A percentile compares a stretch with the other conserved stretches of the same genome.
These are phyloP conservation scores for Fusarium penzigii DNA, from an alignment of 2,329 filamentous ascomycete species.

Conservation along the genomic window DNA sequence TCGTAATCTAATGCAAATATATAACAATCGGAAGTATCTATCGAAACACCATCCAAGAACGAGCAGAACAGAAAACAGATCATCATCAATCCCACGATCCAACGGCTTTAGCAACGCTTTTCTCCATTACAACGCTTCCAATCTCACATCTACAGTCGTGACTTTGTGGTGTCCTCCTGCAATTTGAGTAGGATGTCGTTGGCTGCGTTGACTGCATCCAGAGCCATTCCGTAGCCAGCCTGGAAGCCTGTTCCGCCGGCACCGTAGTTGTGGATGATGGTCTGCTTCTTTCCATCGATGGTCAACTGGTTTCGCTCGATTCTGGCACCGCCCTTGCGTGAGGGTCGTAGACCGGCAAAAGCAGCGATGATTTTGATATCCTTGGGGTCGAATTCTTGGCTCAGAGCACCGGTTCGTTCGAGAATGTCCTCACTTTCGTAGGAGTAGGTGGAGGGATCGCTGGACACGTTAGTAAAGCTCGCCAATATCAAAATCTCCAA, in stretches of 20 bases:
- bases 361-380: slow-evolving; percentile 34
- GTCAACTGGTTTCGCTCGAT: slow-evolving; percentile 42
- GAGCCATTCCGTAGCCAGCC: slow-evolving; percentile 43
- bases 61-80: too few species aligned
- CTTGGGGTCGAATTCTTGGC: slow-evolving; percentile 28
- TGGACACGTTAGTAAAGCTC: slow-evolving; percentile 4
- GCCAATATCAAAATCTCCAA: not conserved
- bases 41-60: too few species aligned
- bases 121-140: too few species aligned
- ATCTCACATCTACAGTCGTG: too few species aligned
- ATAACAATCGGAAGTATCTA: too few species aligned
- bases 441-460: slow-evolving; percentile 37
- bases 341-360: slow-evolving; percentile 37
- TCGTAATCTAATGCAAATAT: too few species aligned
- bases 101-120: too few species aligned
- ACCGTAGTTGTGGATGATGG: slow-evolving; percentile 45
- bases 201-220: slow-evolving; percentile 35
- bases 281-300: slow-evolving; percentile 24
- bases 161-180: too few species aligned
- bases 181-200: slow-evolving; percentile 27
- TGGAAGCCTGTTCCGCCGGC: slow-evolving; percentile 48
- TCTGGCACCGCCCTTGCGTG: slow-evolving; percentile 42
- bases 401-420: slow-evolving; percentile 34
- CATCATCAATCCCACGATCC: too few species aligned
- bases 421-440: slow-evolving; percentile 41